phyloP scores from a whole-genome alignment of 2,329 filamentous ascomycete species.

The Aureobasidium sp. region DNA sequence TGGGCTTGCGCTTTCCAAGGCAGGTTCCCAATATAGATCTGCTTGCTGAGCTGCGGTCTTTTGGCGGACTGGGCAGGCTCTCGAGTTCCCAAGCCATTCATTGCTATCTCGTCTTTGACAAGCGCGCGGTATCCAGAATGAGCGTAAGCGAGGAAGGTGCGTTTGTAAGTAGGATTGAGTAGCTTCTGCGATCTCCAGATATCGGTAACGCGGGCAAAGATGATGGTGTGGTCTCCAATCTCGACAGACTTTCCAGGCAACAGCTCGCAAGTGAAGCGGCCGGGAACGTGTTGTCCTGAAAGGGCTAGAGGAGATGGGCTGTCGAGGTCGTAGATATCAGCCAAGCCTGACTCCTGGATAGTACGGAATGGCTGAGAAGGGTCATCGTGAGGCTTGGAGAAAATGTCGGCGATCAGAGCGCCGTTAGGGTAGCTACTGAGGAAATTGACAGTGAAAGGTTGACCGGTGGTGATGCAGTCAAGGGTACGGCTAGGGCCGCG shows the following conservation, averaged over 20 bases:
- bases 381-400: constrained; percentile 22
- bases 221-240: constrained; percentile 40
- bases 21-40: too few species aligned
- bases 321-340: neutral
- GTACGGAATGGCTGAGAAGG: constrained; percentile 18
- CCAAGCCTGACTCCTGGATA: neutral
- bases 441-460: constrained; percentile 44
- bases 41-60: too few species aligned
- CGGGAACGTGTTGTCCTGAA: constrained; percentile 16
- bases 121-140: neutral
- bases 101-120: neutral
- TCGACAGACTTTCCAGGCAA: constrained; percentile 28
- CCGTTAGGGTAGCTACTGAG: constrained; percentile 27
- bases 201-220: constrained; percentile 33
- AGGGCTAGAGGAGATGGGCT: neutral
- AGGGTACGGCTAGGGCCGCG: constrained; percentile 48
- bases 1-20: too few species aligned
- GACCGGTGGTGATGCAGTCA: constrained; percentile 37
- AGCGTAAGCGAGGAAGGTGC: neutral
- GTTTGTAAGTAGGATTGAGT: neutral
- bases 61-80: neutral
- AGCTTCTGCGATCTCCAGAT: neutral
- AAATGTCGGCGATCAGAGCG: constrained; percentile 25
- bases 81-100: neutral
- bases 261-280: constrained; percentile 28